Conservation (phyloP, 148 eudicot species). For the Diospyros kaki region DNA sequence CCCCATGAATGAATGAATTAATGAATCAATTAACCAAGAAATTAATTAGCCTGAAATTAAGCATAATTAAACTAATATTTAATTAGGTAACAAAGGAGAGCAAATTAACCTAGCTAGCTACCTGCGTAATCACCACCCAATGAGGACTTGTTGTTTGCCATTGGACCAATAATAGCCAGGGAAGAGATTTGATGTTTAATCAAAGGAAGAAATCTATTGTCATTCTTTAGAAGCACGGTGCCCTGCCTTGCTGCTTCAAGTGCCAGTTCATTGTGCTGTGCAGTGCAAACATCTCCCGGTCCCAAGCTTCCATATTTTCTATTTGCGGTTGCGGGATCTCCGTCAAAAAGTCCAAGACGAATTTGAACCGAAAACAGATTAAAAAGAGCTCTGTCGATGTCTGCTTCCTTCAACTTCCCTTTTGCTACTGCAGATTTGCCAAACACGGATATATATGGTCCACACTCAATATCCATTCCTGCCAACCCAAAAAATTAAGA, state of each 20-base stretch:
- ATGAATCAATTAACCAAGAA: too few species aligned
- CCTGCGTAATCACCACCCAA: slow-evolving; percentile 74
- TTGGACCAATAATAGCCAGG: slow-evolving; percentile 62
- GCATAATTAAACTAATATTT: background rate
- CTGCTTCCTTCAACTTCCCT: slow-evolving; percentile 54
- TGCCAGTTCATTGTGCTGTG: slow-evolving; percentile 53
- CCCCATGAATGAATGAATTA: too few species aligned
- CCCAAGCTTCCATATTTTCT: slow-evolving; percentile 47
- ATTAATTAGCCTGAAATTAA: background rate
- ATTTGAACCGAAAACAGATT: slow-evolving; percentile 59
- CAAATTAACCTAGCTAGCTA: background rate
- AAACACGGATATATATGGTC: slow-evolving; percentile 64
- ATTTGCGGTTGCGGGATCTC: slow-evolving; percentile 31
- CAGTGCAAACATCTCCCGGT: slow-evolving; percentile 53
- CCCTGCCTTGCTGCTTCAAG: slow-evolving; percentile 76
- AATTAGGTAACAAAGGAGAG: slow-evolving; percentile 3
- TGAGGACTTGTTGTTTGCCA: slow-evolving; percentile 47
- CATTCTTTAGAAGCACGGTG: slow-evolving; percentile 73
- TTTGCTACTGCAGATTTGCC: slow-evolving; percentile 43
- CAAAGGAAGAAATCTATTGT: slow-evolving; percentile 56
- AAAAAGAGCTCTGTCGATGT: slow-evolving; percentile 61
- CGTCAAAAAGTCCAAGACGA: slow-evolving; percentile 65
- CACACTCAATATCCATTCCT: slow-evolving; percentile 81
- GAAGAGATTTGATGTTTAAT: slow-evolving; percentile 39
- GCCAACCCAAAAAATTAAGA: background rate